Evolutionary conservation across 2,329 filamentous ascomycete genomes (phyloP).

Genomic region (Raffaelea albimanens): DNA sequence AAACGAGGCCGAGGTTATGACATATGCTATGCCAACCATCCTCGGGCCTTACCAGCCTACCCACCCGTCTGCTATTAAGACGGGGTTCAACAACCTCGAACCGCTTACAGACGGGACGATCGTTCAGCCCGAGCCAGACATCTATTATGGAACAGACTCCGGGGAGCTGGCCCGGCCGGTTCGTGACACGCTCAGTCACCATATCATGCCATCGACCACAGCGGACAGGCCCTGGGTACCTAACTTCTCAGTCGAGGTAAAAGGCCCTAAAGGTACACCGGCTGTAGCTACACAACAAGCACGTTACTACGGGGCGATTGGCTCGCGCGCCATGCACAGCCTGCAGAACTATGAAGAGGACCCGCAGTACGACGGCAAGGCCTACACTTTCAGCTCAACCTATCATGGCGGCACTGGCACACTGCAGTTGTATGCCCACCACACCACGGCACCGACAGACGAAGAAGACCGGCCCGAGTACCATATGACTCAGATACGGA

Average conservation of each 20-base stretch:
- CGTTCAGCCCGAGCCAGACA: conserved; percentile 20
- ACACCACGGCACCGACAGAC: conserved; percentile 21
- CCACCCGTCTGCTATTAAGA: conserved; percentile 17
- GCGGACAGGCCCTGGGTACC: conserved; percentile 21
- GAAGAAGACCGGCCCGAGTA: conserved; percentile 25
- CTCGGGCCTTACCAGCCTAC: conserved; percentile 14
- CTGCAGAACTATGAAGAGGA: conserved; percentile 25
- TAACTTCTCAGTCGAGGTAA: conserved; percentile 32
- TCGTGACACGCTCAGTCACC: conserved; percentile 14
- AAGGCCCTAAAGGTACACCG: conserved; percentile 22
- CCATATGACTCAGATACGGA: conserved; percentile 27
- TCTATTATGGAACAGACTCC: conserved; percentile 20
- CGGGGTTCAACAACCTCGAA: conserved; percentile 25
- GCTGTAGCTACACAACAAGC: conserved; percentile 24
- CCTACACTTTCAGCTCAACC: conserved; percentile 27
- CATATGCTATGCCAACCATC: conserved; percentile 23
- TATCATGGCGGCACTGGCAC: conserved; percentile 22
- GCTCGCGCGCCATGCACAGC: conserved; percentile 25
- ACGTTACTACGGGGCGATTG: conserved; percentile 26
- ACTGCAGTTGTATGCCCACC: conserved; percentile 28
- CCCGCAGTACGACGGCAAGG: conserved; percentile 26
- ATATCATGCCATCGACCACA: conserved; percentile 24
- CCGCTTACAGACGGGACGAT: conserved; percentile 23
- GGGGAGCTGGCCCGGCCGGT: conserved; percentile 17
- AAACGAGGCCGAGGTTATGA: conserved; percentile 24